Evolutionary conservation across 1,139 yeast species (phyloP).

Genomic region (Kodamaea derodonti): DNA sequence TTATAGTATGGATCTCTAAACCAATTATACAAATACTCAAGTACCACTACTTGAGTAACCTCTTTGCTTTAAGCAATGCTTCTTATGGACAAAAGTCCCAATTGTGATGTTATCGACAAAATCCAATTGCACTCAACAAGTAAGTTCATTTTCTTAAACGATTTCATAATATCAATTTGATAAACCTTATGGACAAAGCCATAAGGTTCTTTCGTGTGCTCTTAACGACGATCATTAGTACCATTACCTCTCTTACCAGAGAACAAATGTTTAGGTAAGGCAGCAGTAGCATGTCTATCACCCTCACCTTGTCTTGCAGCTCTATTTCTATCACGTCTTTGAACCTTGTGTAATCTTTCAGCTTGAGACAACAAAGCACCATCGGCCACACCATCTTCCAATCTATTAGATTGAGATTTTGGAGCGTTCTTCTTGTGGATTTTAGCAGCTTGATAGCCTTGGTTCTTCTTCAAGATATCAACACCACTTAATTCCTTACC

Average conservation of each 20-base stretch:
- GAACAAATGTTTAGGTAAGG: conserved; percentile 90
- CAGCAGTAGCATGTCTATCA: conserved; percentile 84
- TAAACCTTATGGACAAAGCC: no score
- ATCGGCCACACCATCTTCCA: conserved; percentile 80
- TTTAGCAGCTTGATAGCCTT: conserved; percentile 41
- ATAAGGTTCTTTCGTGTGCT: no score
- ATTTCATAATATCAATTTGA: no score
- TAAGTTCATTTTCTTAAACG: no score
- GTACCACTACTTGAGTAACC: no score
- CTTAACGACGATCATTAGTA: conserved; percentile 73
- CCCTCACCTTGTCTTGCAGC: conserved; percentile 93
- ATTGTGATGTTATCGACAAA: no score
- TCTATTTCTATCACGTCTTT: conserved; percentile 92
- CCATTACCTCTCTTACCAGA: conserved; percentile 96
- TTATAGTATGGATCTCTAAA: no score
- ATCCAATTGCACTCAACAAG: no score
- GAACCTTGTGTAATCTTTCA: conserved; percentile 80
- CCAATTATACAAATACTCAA: no score
- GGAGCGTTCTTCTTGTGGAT: conserved; percentile 48
- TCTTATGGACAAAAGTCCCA: no score
- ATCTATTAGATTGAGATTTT: conserved; percentile 69
- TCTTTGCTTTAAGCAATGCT: no score
- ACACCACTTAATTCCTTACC: conserved; percentile 58
- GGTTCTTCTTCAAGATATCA: conserved; percentile 63
- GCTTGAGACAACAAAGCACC: conserved; percentile 83